Conservation (phyloP, 768 basidiomycete genomes). For the Tricholoma saponaceum region DNA sequence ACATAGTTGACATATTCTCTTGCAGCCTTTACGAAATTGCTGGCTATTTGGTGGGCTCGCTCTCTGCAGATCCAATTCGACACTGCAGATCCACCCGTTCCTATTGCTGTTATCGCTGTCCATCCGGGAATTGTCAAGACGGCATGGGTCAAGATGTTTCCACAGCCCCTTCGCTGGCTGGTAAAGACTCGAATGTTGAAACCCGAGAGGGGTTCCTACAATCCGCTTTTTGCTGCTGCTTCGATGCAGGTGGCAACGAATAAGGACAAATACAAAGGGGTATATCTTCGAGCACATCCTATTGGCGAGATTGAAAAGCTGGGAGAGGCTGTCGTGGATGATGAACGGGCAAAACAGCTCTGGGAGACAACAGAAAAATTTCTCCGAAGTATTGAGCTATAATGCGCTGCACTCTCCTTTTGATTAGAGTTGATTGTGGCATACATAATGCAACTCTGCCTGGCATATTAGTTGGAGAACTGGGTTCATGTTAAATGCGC, state of each 20-base stretch:
- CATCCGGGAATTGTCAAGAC: conserved; percentile 30
- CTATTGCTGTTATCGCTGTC: conserved; percentile 34
- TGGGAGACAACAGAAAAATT: conserved; percentile 10
- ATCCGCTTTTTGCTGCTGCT: conserved; percentile 26
- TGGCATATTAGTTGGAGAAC: no score
- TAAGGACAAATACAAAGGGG: conserved; percentile 19
- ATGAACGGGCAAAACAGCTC: conserved; percentile 6
- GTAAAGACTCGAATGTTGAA: conserved; percentile 15
- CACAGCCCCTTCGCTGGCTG: conserved; percentile 14
- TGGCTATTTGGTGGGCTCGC: conserved; percentile 43
- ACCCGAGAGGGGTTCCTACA: conserved; percentile 21
- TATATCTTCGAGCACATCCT: conserved; percentile 16
- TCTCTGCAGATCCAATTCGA: conserved; percentile 47
- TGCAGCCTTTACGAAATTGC: conserved; percentile 50
- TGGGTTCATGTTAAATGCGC: no score
- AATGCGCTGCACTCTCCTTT: not conserved
- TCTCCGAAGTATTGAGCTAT: conserved; percentile 4
- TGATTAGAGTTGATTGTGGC: no score
- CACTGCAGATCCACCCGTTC: conserved; percentile 21
- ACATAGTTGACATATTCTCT: not conserved
- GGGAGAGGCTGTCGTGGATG: not conserved
- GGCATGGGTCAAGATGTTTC: conserved; percentile 19
- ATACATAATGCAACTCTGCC: no score
- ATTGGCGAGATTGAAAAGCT: conserved; percentile 7
- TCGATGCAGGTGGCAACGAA: conserved; percentile 17